Evolutionary conservation across 169 alveolate genomes (phyloP).

Genomic region (Babesia divergens): DNA sequence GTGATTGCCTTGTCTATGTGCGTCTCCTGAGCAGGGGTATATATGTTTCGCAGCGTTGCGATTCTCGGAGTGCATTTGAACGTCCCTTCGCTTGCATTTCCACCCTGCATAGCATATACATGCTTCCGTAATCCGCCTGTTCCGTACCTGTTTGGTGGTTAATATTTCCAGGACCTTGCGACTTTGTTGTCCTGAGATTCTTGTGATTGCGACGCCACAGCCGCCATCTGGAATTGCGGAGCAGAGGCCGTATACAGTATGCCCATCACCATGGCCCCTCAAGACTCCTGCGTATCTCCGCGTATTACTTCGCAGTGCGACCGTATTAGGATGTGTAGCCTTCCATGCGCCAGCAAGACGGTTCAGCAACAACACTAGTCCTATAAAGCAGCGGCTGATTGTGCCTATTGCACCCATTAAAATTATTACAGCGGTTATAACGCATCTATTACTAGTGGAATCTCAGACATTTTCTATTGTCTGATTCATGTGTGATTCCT

Average conservation of each 20-base stretch:
- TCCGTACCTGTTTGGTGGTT: constrained; percentile 17
- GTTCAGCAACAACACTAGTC: neutral
- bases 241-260: constrained; percentile 56
- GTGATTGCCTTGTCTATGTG: constrained; percentile 53
- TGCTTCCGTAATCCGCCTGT: neutral
- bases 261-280: neutral
- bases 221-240: constrained; percentile 65
- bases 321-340: neutral
- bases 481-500: no score
- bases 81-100: neutral
- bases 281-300: neutral
- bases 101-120: neutral
- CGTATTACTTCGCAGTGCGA: neutral
- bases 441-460: no score
- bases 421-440: no score
- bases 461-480: no score
- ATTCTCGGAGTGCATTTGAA: constrained; percentile 22
- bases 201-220: constrained; percentile 59
- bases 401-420: no score
- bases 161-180: constrained; percentile 25
- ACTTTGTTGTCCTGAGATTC: constrained; percentile 55
- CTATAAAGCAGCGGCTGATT: neutral
- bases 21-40: neutral
- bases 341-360: constrained; percentile 15
- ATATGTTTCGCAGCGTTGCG: constrained; percentile 30